Base-by-base conservation (phyloP, 2,329 filamentous ascomycete genomes). In the Sporothrix inflata region DNA sequence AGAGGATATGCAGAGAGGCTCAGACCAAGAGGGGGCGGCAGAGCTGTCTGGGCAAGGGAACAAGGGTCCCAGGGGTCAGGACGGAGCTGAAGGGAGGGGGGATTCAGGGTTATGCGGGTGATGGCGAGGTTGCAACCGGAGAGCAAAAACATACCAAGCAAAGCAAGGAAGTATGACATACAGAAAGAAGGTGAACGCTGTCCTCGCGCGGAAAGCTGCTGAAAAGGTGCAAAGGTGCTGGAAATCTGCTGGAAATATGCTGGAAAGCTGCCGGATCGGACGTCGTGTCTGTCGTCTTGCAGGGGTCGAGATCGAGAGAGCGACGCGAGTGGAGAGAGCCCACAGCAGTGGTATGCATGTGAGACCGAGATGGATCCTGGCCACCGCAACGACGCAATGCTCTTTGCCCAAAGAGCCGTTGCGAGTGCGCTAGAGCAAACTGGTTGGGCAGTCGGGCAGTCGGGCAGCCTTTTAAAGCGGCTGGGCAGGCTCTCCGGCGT, bases 281-380 rank as follows among this genome's bases (percentile, higher is more conserved):
- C 19, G 38, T 27, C 60, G 60, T 38, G 38, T 65, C 38, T 65
- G 38, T 45, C 38, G 24, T 49, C 24, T 67, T 38, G 42, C 63
- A 67, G 63, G 42, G 42, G 63, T 45, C 2, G 38, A 45, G 60
- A 63, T 63, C 60, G 60, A 42, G 12, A 63, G 38, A 24, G 21
- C 60, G 8, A 21, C n/a, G 38, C 14, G 38, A 63, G 60, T 65
- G 60, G 57, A 16, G 60, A 65, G 47, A 67, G 70, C n/a, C 60
- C 47, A 57, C 60, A 42, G 47, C 16, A 57, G 34, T 42, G 60
- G 51, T 45, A 38, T 71, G 70, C 70, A 71, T 71, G 70, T 57
- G 60, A 71, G 60, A 66, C 60, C 70, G 34, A 66, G 19, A 40
- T 65, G 60, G 60, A 27, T 42, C 57, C 55, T 38, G 34, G 38